Evolutionary conservation across 495 filamentous ascomycete species (phyloP).

Genomic region (Hypoxylon intermedium): DNA sequence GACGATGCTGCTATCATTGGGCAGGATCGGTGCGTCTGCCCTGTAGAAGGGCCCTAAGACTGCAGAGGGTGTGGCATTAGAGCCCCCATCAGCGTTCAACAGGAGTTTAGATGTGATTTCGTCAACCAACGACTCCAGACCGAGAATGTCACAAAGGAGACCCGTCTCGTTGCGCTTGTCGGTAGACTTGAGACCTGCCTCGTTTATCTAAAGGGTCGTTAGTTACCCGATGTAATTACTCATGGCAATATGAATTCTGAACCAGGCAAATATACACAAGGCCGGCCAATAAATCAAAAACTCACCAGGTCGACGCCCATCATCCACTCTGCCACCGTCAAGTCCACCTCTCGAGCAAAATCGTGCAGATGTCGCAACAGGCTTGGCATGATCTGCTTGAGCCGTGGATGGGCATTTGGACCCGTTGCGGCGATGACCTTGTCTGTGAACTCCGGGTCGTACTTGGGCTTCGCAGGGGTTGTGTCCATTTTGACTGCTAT

Average conservation of each 20-base stretch:
- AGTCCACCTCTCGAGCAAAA: constrained; percentile 64
- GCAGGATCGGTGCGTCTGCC: constrained; percentile 65
- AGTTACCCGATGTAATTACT: not conserved
- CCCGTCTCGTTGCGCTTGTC: constrained; percentile 77
- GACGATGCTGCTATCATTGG: constrained; percentile 71
- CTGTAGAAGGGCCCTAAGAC: constrained; percentile 84
- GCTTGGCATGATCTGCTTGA: constrained; percentile 59
- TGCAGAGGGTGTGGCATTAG: constrained; percentile 68
- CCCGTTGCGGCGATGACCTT: constrained; percentile 75
- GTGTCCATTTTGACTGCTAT: not conserved
- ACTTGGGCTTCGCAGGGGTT: constrained; percentile 26
- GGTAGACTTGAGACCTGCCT: constrained; percentile 73
- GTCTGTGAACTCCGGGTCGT: constrained; percentile 70
- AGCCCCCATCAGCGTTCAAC: constrained; percentile 40
- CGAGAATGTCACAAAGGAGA: constrained; percentile 74
- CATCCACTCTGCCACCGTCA: constrained; percentile 63
- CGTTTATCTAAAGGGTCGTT: constrained; percentile 63
- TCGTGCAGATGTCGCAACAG: constrained; percentile 65
- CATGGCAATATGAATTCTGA: not conserved
- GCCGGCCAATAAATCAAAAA: not conserved
- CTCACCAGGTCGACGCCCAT: constrained; percentile 52
- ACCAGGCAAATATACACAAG: not conserved
- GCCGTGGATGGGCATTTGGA: constrained; percentile 66
- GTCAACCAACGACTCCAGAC: constrained; percentile 76
- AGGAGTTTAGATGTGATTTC: constrained; percentile 75